Conservation (phyloP, 176 grass and related monocot species). For the Bonia amplexicaulis region DNA sequence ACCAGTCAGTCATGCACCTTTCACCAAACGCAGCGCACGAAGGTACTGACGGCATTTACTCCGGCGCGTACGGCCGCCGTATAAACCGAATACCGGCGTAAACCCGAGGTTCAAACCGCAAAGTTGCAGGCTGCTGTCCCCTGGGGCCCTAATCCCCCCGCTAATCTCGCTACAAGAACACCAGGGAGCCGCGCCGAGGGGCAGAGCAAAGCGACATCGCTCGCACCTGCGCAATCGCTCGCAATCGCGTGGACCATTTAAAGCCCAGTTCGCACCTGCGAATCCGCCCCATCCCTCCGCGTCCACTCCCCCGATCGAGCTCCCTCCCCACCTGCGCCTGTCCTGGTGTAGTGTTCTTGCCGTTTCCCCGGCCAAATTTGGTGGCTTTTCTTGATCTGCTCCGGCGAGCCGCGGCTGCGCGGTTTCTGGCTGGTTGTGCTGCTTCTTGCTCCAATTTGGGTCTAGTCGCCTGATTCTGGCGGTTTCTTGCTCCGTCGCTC, state of each 20-base stretch:
- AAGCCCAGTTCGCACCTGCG: constrained; percentile 24
- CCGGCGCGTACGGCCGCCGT: neutral
- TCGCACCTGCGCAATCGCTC: too few species aligned
- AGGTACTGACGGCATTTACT: neutral
- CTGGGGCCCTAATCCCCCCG: constrained; percentile 3
- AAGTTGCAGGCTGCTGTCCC: neutral
- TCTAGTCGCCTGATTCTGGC: neutral
- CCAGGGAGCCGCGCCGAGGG: neutral
- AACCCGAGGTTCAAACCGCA: neutral
- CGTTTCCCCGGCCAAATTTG: neutral
- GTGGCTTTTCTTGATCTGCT: neutral
- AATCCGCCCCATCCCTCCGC: neutral
- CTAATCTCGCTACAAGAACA: constrained; percentile 31
- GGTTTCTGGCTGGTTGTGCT: neutral
- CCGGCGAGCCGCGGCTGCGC: neutral
- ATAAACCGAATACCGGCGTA: neutral
- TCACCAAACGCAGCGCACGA: neutral
- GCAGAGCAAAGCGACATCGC: neutral
- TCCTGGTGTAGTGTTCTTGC: neutral
- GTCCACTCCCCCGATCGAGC: neutral
- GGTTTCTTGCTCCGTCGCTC: constrained; percentile 10
- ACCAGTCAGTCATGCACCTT: neutral
- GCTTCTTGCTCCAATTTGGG: neutral
- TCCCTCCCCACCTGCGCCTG: neutral
- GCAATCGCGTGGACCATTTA: constrained; percentile 25